A percentile compares a stretch with the other conserved stretches of the same genome.
Evolutionary conservation across 1,284 basidiomycete species (phyloP).

Genomic region (Ceratobasidium sp.): DNA sequence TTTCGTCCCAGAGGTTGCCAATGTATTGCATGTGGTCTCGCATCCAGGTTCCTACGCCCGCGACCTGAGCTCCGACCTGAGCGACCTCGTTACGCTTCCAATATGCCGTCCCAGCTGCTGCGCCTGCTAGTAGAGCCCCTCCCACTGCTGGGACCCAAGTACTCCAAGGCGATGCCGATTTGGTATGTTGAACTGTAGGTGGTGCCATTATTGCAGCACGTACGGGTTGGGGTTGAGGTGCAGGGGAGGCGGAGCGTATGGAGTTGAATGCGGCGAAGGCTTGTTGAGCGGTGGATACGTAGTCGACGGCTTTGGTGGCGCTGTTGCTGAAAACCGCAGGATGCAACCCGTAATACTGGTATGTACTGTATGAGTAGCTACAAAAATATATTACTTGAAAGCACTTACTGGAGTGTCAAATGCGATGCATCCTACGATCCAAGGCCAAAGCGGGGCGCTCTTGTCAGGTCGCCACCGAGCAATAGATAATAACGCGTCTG

Average conservation of each 20-base stretch:
- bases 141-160: constrained; percentile 63
- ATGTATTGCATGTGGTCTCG: constrained; percentile 94
- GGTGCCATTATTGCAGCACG: constrained; percentile 53
- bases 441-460: constrained; percentile 82
- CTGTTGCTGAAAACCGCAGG: constrained; percentile 89
- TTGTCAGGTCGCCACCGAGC: constrained; percentile 72
- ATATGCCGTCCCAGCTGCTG: constrained; percentile 82
- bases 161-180: constrained; percentile 40
- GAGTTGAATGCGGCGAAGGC: constrained; percentile 66
- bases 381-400: neutral
- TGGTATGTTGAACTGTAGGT: constrained; percentile 45
- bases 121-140: constrained; percentile 81
- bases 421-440: constrained; percentile 83
- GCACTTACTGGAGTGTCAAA: constrained; percentile 89
- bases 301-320: constrained; percentile 81
- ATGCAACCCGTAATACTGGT: constrained; percentile 87
- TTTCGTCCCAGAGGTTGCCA: constrained; percentile 87
- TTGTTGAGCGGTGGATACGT: constrained; percentile 74
- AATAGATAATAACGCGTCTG: constrained; percentile 85
- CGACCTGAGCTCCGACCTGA: constrained; percentile 63
- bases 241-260: constrained; percentile 60
- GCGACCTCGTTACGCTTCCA: constrained; percentile 77
- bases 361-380: neutral
- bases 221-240: constrained; percentile 47
- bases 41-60: constrained; percentile 70